These are phyloP conservation scores for Trichophyton mentagrophytes DNA, from an alignment of 2,329 filamentous ascomycete species.

Conservation along the genomic window DNA sequence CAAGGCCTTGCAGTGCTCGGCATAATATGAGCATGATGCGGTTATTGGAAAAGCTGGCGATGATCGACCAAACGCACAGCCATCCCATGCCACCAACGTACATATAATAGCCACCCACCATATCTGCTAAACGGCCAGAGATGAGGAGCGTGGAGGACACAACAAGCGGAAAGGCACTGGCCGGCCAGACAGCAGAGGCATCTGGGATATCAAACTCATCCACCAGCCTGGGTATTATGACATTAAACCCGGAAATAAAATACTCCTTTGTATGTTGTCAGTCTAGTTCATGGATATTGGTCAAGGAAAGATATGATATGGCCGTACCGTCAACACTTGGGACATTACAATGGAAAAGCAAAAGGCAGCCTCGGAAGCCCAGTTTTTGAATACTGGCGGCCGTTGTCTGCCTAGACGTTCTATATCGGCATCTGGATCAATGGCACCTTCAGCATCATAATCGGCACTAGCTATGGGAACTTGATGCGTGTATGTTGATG, in stretches of 20 bases:
- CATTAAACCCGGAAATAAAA: constrained; percentile 61
- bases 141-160: constrained; percentile 38
- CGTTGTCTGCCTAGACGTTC: constrained; percentile 51
- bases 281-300: constrained; percentile 1
- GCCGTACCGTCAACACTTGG: constrained; percentile 47
- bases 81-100: constrained; percentile 50
- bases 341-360: constrained; percentile 50
- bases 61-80: constrained; percentile 56
- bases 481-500: background rate
- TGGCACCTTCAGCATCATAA: background rate
- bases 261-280: constrained; percentile 44
- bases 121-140: constrained; percentile 46
- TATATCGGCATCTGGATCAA: constrained; percentile 23
- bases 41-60: constrained; percentile 56
- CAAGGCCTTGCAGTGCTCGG: constrained; percentile 61
- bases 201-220: constrained; percentile 52
- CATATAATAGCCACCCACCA: constrained; percentile 52
- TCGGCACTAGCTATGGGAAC: background rate
- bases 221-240: constrained; percentile 54
- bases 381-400: constrained; percentile 42
- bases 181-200: constrained; percentile 46
- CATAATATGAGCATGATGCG: constrained; percentile 60
- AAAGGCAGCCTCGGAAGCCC: constrained; percentile 49
- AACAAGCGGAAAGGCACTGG: constrained; percentile 40
- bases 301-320: background rate